phyloP scores from a whole-genome alignment of 208 protist species.

The Blechomonas ayalai region DNA sequence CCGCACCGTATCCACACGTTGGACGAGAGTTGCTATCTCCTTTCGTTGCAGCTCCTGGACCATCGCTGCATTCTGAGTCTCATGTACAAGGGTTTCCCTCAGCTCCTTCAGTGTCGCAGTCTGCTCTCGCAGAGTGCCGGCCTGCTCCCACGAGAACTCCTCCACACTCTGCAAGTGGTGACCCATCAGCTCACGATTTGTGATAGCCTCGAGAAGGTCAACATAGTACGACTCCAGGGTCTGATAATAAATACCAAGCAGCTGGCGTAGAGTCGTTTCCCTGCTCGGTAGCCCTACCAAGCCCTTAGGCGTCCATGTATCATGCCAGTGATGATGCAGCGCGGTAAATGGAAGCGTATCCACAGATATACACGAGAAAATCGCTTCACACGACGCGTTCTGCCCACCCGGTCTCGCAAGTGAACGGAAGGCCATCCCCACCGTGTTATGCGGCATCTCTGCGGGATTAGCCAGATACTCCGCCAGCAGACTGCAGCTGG shows the following conservation, averaged over 20 bases:
- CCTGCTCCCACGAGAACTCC: constrained; percentile 22
- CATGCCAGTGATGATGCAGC: no score
- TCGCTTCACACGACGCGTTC: no score
- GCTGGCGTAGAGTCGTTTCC: background rate
- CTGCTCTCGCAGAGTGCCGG: constrained; percentile 20
- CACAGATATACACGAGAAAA: no score
- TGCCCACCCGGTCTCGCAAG: no score
- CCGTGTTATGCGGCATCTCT: no score
- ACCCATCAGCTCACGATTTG: constrained; percentile 26
- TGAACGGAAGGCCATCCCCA: no score
- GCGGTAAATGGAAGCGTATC: no score
- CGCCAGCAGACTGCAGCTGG: constrained; percentile 13
- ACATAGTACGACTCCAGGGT: constrained; percentile 59
- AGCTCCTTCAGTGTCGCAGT: constrained; percentile 8
- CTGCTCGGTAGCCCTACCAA: no score
- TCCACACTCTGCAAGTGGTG: constrained; percentile 24
- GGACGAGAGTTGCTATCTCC: constrained; percentile 5
- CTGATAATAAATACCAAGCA: constrained; percentile 19
- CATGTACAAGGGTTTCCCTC: background rate
- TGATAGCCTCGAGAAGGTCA: constrained; percentile 42
- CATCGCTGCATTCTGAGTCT: background rate
- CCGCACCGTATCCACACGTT: constrained; percentile 12
- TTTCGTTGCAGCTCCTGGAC: constrained; percentile 5
- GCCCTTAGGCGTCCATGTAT: no score
- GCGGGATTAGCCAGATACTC: no score